Base-by-base conservation (phyloP, 2,329 filamentous ascomycete species). In the Blumeriella jaapii region DNA sequence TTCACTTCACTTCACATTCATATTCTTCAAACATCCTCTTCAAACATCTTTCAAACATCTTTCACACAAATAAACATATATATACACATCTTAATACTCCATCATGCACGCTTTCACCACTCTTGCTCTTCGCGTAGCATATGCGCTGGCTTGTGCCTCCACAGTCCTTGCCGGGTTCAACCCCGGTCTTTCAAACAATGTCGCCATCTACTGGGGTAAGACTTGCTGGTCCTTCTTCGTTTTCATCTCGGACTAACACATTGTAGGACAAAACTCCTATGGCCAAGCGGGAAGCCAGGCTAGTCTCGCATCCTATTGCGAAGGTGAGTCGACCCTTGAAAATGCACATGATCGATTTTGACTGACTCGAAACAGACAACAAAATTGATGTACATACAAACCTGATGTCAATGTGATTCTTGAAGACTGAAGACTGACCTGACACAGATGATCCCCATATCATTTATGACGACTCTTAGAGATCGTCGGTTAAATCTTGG, bases 121-220 rank as follows among this genome's bases (percentile, higher is more conserved):
- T 4, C 15, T 12, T 14, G 13, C 25, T 27, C 5, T 27, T 12
- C 4, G 9, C 25, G 8, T 18, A 3, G 14, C 7, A n/a, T 9
- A 4, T 4, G 17, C 28, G 9, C 4, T 30, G 14, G 18, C 14
- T 6, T 12, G 14, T 15, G n/a, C 27, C 15, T 26, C 27, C 4
- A 8, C 25, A 10, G 56, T 49, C 8, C 49, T 56, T 44, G 63
- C 61, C 11, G 58, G 55, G 15, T 56, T 72, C 46, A 57, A 65
- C 41, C 41, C 67, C 4, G 51, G 49, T n/a, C 62, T 64, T 1
- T 48, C 52, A 2, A 61, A 55, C 31, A 81, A 79, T 47, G 52
- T 82, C 35, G 74, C 69, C 16, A 62, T 80, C 2, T 82, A 82
- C 55, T 82, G 77, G 77, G 78, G 75, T 61, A 56, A 48, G 56